A percentile compares a stretch with the other conserved stretches of the same genome.
phyloP scores from a whole-genome alignment of 306 rosid species.

The Corylus heterophylla region DNA sequence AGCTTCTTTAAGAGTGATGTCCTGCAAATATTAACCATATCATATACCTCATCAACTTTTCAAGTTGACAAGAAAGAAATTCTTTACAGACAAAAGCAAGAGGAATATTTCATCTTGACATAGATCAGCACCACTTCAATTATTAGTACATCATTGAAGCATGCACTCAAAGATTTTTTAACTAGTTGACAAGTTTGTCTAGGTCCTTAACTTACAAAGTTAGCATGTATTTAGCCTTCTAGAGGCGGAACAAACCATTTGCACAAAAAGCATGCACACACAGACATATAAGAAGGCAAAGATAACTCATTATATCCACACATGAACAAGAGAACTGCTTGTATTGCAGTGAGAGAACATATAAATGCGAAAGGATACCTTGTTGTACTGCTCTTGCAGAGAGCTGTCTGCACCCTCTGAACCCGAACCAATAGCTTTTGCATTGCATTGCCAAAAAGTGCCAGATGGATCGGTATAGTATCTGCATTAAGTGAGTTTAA shows the following conservation, averaged over 20 bases:
- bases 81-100: background rate
- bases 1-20: constrained; percentile 88
- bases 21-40: constrained; percentile 48
- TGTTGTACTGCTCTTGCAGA: constrained; percentile 95
- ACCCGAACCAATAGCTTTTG: constrained; percentile 97
- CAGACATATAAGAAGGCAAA: background rate
- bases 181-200: background rate
- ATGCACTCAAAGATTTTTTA: background rate
- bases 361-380: constrained; percentile 46
- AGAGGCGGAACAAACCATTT: background rate
- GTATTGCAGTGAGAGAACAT: background rate
- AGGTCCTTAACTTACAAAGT: background rate
- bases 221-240: background rate
- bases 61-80: background rate
- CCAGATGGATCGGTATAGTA: constrained; percentile 98
- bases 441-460: constrained; percentile 99
- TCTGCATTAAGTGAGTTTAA: constrained; percentile 46
- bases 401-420: constrained; percentile 99
- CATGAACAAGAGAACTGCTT: background rate
- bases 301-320: no score
- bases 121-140: background rate
- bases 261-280: background rate
- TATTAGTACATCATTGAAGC: background rate
- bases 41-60: constrained; percentile 7
- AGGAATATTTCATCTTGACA: background rate